These are phyloP conservation scores for Samsoniella hepiali DNA, from an alignment of 2,329 filamentous ascomycete species.

Conservation along the genomic window DNA sequence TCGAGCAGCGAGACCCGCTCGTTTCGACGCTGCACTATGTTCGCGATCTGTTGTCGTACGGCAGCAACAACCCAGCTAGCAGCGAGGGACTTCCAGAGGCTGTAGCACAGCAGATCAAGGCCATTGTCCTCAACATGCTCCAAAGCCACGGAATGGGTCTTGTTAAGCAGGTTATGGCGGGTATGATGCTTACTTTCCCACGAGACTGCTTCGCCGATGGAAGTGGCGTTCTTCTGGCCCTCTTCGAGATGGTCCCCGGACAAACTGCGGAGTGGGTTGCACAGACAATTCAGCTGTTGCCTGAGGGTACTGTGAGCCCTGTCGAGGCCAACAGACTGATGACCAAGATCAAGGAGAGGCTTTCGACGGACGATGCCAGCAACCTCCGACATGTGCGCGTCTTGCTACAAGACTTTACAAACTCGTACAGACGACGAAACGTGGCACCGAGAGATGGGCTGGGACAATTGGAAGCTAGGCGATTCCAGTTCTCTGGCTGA, in stretches of 20 bases:
- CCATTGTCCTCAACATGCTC: conserved; percentile 70
- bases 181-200: conserved; percentile 99
- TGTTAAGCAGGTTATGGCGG: conserved; percentile 85
- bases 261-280: conserved; percentile 81
- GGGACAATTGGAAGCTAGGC: conserved; percentile 78
- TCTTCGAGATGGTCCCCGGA: conserved; percentile 82
- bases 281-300: conserved; percentile 77
- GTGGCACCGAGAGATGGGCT: conserved; percentile 92
- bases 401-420: conserved; percentile 93
- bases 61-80: conserved; percentile 67
- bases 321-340: conserved; percentile 79
- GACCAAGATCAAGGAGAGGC: conserved; percentile 73
- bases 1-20: conserved; percentile 89
- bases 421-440: conserved; percentile 87
- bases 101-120: conserved; percentile 66
- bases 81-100: conserved; percentile 54
- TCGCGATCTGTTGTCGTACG: conserved; percentile 86
- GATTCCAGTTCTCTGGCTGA: conserved; percentile 71
- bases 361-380: conserved; percentile 61
- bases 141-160: conserved; percentile 69
- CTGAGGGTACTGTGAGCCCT: conserved; percentile 74
- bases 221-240: conserved; percentile 81
- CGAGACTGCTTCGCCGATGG: conserved; percentile 93
- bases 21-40: conserved; percentile 91
- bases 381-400: conserved; percentile 73